Evolutionary conservation across 106 monocot species (phyloP).

Genomic region (Platanthera guangdongensis): DNA sequence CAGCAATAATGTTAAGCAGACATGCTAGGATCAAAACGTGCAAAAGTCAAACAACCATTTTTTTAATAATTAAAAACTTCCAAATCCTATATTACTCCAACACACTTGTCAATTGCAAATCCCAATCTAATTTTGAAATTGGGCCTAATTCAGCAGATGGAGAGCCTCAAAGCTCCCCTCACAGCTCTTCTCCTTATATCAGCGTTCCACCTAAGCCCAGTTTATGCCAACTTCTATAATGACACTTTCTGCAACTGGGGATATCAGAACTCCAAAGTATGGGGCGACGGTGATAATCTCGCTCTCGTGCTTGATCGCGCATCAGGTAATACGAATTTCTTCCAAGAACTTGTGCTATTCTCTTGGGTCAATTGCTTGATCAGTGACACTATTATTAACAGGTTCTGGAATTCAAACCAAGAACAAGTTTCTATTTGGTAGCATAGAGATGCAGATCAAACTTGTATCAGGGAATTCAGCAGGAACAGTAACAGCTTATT

Average conservation of each 20-base stretch:
- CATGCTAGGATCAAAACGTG: background rate
- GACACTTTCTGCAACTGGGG: constrained; percentile 39
- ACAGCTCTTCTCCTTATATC: constrained; percentile 6
- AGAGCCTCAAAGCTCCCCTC: constrained; percentile 4
- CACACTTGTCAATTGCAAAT: background rate
- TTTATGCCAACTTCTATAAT: constrained; percentile 21
- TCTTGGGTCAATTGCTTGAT: background rate
- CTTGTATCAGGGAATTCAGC: constrained; percentile 31
- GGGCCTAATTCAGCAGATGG: constrained; percentile 5
- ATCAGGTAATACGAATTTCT: constrained; percentile 22
- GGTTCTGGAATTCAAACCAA: constrained; percentile 22
- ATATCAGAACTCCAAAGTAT: constrained; percentile 23
- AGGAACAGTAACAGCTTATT: constrained; percentile 26
- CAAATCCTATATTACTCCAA: background rate
- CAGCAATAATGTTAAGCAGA: background rate
- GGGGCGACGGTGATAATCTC: constrained; percentile 29
- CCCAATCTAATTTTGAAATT: background rate
- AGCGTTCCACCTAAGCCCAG: constrained; percentile 4
- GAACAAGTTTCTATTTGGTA: constrained; percentile 21
- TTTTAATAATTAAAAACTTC: background rate
- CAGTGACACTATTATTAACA: background rate
- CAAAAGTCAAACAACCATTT: background rate
- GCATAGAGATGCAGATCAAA: constrained; percentile 27
- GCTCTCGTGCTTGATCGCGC: constrained; percentile 22
- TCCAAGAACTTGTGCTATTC: background rate